phyloP scores from a whole-genome alignment of 2,329 filamentous ascomycete species.

The Lasiodiplodia hormozganensis region DNA sequence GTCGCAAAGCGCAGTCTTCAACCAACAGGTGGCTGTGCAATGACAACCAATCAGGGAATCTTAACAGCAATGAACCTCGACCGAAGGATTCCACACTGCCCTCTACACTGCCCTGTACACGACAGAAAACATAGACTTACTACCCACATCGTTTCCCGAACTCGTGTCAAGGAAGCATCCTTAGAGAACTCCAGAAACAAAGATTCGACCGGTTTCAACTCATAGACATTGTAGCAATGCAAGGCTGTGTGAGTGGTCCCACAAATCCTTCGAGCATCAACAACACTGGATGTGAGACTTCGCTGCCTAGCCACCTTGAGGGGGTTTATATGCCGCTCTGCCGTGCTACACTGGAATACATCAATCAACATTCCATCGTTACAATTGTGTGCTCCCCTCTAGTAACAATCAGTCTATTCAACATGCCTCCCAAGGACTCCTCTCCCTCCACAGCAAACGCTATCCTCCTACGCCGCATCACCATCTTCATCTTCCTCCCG shows the following conservation, averaged over 20 bases:
- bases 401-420: not conserved
- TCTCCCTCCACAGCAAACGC: not conserved
- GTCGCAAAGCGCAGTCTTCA: not conserved
- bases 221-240: not conserved
- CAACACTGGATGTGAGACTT: not conserved
- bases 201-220: not conserved
- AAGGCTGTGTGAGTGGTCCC: not conserved
- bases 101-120: not conserved
- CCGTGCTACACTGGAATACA: not conserved
- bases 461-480: not conserved
- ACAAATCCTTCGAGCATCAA: not conserved
- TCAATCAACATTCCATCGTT: not conserved
- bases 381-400: not conserved
- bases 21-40: slow-evolving; percentile 14
- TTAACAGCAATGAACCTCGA: not conserved
- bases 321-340: not conserved
- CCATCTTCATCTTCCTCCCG: slow-evolving; percentile 5
- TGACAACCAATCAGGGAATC: not conserved
- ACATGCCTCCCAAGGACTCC: not conserved
- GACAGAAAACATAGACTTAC: not conserved
- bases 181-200: not conserved
- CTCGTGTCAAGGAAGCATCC: not conserved
- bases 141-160: not conserved
- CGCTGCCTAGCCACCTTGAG: not conserved
- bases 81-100: not conserved